These are phyloP conservation scores for Xylaria sp. DNA, from an alignment of 2,329 filamentous ascomycete species.

Conservation along the genomic window DNA sequence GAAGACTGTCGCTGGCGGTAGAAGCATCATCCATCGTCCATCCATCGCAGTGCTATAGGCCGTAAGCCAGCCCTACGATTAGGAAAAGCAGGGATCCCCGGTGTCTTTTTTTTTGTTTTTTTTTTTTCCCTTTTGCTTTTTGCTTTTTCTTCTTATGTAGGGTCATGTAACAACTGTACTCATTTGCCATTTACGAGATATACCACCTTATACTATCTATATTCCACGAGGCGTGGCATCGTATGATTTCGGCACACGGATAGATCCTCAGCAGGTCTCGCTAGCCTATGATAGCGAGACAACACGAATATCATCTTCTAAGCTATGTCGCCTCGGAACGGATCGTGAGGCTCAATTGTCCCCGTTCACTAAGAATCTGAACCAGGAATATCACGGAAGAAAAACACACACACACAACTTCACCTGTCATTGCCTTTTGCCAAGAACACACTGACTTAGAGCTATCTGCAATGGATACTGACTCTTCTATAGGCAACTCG, in stretches of 20 bases:
- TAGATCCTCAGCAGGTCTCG: conserved; percentile 5
- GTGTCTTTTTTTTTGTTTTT: neutral
- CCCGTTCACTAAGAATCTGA: neutral
- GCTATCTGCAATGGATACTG: neutral
- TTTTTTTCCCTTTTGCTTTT: too few species aligned
- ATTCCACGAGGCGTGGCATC: conserved; percentile 17
- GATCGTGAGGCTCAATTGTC: conserved; percentile 18
- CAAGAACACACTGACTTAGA: neutral
- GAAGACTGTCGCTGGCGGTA: neutral
- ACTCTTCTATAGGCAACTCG: neutral
- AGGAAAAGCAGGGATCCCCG: conserved; percentile 22
- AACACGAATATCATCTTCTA: conserved; percentile 2
- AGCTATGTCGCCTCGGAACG: neutral
- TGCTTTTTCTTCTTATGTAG: conserved; percentile 2
- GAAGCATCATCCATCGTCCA: conserved; percentile 4
- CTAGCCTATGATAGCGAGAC: neutral
- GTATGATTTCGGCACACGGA: conserved; percentile 22
- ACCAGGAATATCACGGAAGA: neutral
- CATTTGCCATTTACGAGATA: conserved; percentile 12
- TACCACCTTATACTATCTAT: conserved; percentile 8
- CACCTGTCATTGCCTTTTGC: too few species aligned
- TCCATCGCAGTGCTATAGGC: neutral
- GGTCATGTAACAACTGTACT: neutral
- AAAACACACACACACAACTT: neutral
- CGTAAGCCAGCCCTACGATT: conserved; percentile 31